Conservation (phyloP, 2,329 filamentous ascomycete genomes). For the Calonectria hawksworthii region DNA sequence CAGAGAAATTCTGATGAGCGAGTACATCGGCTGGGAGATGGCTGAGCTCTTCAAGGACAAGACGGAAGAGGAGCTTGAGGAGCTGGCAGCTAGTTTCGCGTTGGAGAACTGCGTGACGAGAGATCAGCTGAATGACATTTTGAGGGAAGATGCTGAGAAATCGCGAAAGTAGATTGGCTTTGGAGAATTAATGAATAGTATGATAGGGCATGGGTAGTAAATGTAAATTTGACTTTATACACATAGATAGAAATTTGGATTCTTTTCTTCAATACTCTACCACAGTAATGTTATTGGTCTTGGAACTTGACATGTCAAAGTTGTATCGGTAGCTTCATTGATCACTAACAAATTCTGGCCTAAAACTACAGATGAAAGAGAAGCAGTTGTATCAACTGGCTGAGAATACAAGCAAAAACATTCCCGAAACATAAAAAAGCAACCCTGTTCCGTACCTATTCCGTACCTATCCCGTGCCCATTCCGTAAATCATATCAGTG, state of each 20-base stretch:
- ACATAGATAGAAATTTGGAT: neutral
- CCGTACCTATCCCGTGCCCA: neutral
- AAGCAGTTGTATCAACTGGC: neutral
- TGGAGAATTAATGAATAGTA: neutral
- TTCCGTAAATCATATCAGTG: neutral
- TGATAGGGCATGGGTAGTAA: neutral
- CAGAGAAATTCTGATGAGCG: conserved; percentile 58
- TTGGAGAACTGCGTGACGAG: conserved; percentile 68
- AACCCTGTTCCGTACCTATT: too few species aligned
- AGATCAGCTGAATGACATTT: conserved; percentile 64
- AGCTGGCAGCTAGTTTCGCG: conserved; percentile 64
- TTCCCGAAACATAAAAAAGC: neutral
- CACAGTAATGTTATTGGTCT: neutral
- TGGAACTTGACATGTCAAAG: neutral
- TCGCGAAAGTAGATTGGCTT: conserved; percentile 32
- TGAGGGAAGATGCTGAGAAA: conserved; percentile 48
- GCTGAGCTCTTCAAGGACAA: conserved; percentile 67
- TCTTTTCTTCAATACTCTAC: neutral
- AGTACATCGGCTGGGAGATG: conserved; percentile 67
- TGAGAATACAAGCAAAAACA: neutral
- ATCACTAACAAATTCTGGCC: neutral
- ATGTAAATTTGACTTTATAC: neutral
- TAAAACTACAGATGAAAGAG: neutral
- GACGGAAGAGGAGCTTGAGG: conserved; percentile 66
- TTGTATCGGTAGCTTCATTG: neutral